A percentile compares a stretch with the other conserved stretches of the same genome.
Evolutionary conservation across 1,284 basidiomycete genomes (phyloP).

Genomic region (Cystobasidium pallidum): DNA sequence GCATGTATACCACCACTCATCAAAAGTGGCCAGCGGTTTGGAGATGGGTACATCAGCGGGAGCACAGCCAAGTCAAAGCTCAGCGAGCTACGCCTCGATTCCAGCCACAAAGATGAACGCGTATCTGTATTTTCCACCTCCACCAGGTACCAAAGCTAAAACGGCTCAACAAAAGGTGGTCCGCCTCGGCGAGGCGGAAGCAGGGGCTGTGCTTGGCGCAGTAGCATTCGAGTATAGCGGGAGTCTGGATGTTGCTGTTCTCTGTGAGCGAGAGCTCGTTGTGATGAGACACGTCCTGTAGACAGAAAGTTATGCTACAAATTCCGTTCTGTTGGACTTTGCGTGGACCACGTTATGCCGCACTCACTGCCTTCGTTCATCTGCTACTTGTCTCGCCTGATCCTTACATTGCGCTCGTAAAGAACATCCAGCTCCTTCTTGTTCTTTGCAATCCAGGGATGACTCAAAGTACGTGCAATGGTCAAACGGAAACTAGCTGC

Average conservation of each 20-base stretch:
- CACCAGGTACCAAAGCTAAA: conserved; percentile 39
- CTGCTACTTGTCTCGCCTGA: not conserved
- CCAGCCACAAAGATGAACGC: conserved; percentile 37
- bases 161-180: conserved; percentile 71
- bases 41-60: conserved; percentile 59
- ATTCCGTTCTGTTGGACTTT: not conserved
- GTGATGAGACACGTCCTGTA: conserved; percentile 59
- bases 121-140: conserved; percentile 41
- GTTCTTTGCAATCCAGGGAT: conserved; percentile 4
- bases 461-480: conserved; percentile 1
- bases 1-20: conserved; percentile 72
- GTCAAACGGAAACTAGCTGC: not conserved
- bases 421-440: conserved; percentile 1
- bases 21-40: conserved; percentile 70
- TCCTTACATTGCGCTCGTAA: not conserved
- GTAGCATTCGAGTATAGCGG: conserved; percentile 60
- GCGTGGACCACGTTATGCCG: no score
- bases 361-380: no score
- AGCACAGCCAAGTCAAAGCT: not conserved
- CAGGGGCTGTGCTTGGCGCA: conserved; percentile 78
- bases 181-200: conserved; percentile 67
- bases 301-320: conserved; percentile 2
- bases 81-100: conserved; percentile 17
- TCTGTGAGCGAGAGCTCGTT: conserved; percentile 77
- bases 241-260: conserved; percentile 64